A percentile compares a stretch with the other conserved stretches of the same genome.
phyloP scores from a whole-genome alignment of 768 basidiomycete species.

The Tulasnella sp. region DNA sequence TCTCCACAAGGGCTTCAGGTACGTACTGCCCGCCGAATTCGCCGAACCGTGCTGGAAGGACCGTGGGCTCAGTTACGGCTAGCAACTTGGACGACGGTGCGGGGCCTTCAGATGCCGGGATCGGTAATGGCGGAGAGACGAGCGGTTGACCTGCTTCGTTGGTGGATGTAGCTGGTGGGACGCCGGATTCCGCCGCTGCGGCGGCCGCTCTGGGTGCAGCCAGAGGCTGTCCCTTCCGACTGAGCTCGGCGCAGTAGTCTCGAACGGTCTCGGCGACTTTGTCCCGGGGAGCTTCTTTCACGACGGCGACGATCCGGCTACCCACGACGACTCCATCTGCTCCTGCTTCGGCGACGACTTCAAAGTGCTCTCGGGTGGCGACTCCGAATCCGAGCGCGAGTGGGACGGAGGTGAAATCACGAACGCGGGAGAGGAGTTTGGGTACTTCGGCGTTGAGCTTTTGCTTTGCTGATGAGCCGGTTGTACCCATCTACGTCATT shows the following conservation, averaged over 20 bases:
- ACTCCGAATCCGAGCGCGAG: constrained; percentile 97
- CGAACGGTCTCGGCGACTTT: constrained; percentile 48
- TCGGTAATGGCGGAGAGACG: constrained; percentile 28
- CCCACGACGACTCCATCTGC: constrained; percentile 95
- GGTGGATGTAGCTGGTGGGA: constrained; percentile 24
- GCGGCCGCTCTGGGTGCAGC: constrained; percentile 25
- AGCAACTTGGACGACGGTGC: constrained; percentile 25
- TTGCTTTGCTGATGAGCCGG: constrained; percentile 74
- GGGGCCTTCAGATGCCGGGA: constrained; percentile 31
- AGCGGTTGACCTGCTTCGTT: constrained; percentile 5
- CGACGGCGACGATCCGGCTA: constrained; percentile 70
- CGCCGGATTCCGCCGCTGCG: constrained; percentile 24
- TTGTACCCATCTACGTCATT: constrained; percentile 99
- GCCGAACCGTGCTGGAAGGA: constrained; percentile 80
- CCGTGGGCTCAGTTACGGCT: constrained; percentile 34
- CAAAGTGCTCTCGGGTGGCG: constrained; percentile 81
- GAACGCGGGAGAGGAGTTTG: constrained; percentile 74
- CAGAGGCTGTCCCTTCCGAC: constrained; percentile 21
- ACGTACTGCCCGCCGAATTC: constrained; percentile 97
- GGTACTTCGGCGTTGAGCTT: constrained; percentile 70
- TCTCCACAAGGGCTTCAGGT: constrained; percentile 92
- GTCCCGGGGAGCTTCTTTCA: constrained; percentile 47
- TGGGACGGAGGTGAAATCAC: constrained; percentile 67
- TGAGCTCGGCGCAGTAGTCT: constrained; percentile 67
- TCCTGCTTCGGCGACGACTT: constrained; percentile 74